Evolutionary conservation across 1,284 basidiomycete species (phyloP).

Genomic region (Sutorius eximius): DNA sequence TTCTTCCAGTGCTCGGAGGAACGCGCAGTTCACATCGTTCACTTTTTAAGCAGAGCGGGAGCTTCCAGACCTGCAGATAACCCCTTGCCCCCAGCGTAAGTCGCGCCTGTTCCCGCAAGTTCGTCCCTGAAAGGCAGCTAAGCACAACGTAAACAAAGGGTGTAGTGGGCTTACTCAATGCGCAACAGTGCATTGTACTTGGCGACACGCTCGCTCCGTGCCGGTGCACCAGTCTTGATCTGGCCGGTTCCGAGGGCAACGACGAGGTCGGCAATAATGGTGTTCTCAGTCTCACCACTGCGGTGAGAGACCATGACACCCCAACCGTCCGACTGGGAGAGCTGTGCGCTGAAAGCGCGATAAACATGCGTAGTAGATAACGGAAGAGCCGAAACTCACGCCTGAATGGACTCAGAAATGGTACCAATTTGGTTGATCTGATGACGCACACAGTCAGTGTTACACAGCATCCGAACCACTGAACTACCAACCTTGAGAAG

Average conservation of each 20-base stretch:
- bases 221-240: conserved; percentile 98
- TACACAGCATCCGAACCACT: not conserved
- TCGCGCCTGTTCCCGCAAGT: conserved; percentile 58
- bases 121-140: conserved; percentile 62
- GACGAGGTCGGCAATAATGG: conserved; percentile 94
- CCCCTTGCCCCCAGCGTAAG: conserved; percentile 79
- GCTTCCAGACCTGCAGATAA: conserved; percentile 73
- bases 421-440: conserved; percentile 98
- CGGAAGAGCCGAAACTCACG: conserved; percentile 49
- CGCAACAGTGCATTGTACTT: conserved; percentile 91
- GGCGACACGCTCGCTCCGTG: conserved; percentile 90
- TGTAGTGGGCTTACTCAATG: conserved; percentile 69
- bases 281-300: conserved; percentile 95
- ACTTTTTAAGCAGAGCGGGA: conserved; percentile 76
- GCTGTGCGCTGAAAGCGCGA: conserved; percentile 71
- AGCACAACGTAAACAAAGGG: conserved; percentile 11
- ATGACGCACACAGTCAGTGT: conserved; percentile 5
- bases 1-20: conserved; percentile 1
- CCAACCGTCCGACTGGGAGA: conserved; percentile 96
- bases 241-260: conserved; percentile 93
- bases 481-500: conserved; percentile 78
- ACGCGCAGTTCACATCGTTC: conserved; percentile 23
- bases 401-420: conserved; percentile 98
- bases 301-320: conserved; percentile 99
- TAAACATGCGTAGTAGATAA: conserved; percentile 1